phyloP scores from a whole-genome alignment of 768 basidiomycete genomes.

The Pulveroboletus sp. region DNA sequence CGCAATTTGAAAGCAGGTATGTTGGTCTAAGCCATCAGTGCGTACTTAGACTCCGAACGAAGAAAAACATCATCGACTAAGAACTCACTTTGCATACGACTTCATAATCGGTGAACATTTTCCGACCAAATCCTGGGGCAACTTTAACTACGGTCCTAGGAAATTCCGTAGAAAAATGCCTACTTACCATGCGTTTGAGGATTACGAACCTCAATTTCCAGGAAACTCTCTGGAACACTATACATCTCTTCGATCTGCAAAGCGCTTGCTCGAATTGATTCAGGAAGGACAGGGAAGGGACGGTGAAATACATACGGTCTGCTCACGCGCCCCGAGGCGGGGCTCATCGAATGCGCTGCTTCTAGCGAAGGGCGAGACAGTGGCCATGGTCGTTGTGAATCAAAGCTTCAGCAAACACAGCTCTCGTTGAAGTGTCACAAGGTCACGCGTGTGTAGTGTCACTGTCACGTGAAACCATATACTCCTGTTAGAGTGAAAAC shows the following conservation, averaged over 20 bases:
- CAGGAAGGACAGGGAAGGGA: conserved; percentile 12
- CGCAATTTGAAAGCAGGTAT: conserved; percentile 98
- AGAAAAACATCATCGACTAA: neutral
- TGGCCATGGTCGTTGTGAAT: conserved; percentile 28
- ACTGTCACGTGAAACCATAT: conserved; percentile 42
- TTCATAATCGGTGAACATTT: conserved; percentile 99
- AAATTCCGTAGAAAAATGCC: too few species aligned
- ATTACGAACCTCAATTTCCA: conserved; percentile 96
- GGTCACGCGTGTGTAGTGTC: conserved; percentile 17
- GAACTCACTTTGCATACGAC: conserved; percentile 84
- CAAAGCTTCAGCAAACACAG: conserved; percentile 22
- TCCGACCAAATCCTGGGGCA: conserved; percentile 75
- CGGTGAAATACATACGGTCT: conserved; percentile 42
- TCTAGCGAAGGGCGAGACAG: conserved; percentile 58
- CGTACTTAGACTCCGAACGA: conserved; percentile 1
- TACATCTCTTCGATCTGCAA: conserved; percentile 96
- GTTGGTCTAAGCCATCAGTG: conserved; percentile 64
- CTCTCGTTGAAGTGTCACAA: conserved; percentile 14
- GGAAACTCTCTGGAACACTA: conserved; percentile 90
- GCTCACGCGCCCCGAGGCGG: conserved; percentile 46
- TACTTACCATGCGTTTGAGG: conserved; percentile 88
- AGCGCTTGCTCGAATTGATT: conserved; percentile 32
- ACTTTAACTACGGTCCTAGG: neutral
- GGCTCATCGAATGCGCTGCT: conserved; percentile 53
- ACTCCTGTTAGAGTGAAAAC: too few species aligned